A percentile compares a stretch with the other conserved stretches of the same genome.
phyloP scores from a whole-genome alignment of 768 basidiomycete genomes.

The Candolleomyces efflorescens region DNA sequence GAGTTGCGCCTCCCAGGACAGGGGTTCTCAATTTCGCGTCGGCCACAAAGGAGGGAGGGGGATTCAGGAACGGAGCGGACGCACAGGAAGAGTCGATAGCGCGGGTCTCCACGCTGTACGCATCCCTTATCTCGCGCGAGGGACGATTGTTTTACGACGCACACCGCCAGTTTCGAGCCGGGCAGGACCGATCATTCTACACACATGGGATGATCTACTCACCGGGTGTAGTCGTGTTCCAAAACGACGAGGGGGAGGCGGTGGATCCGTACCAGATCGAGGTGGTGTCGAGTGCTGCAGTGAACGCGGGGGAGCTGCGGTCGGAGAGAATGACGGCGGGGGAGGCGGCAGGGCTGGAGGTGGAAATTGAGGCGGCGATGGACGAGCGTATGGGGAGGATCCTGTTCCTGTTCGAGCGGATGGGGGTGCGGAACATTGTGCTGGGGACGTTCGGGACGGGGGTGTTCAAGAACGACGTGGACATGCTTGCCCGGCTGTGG shows the following conservation, averaged over 20 bases:
- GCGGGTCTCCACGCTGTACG: conserved; percentile 67
- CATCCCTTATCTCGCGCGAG: conserved; percentile 51
- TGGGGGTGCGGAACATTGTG: conserved; percentile 51
- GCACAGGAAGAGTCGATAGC: conserved; percentile 84
- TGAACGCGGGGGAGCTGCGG: conserved; percentile 53
- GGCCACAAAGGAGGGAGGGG: conserved; percentile 71
- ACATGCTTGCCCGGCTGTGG: conserved; percentile 58
- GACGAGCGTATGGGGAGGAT: conserved; percentile 65
- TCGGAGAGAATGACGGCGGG: conserved; percentile 13
- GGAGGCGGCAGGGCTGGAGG: conserved; percentile 11
- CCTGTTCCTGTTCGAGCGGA: conserved; percentile 54
- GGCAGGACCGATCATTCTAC: conserved; percentile 43
- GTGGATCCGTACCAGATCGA: conserved; percentile 55
- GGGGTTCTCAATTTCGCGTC: conserved; percentile 77
- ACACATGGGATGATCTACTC: conserved; percentile 79
- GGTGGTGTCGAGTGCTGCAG: conserved; percentile 69
- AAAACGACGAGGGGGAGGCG: conserved; percentile 58
- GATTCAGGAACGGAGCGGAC: conserved; percentile 66
- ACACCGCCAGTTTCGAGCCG: conserved; percentile 31
- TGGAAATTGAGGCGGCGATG: conserved; percentile 53
- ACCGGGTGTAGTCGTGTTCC: conserved; percentile 56
- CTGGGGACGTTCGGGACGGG: conserved; percentile 76
- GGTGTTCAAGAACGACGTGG: conserved; percentile 58
- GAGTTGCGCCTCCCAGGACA: conserved; percentile 25
- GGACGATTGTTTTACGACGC: conserved; percentile 59